These are phyloP conservation scores for Arthonia radiata DNA, from an alignment of 495 filamentous ascomycete species.

Conservation along the genomic window DNA sequence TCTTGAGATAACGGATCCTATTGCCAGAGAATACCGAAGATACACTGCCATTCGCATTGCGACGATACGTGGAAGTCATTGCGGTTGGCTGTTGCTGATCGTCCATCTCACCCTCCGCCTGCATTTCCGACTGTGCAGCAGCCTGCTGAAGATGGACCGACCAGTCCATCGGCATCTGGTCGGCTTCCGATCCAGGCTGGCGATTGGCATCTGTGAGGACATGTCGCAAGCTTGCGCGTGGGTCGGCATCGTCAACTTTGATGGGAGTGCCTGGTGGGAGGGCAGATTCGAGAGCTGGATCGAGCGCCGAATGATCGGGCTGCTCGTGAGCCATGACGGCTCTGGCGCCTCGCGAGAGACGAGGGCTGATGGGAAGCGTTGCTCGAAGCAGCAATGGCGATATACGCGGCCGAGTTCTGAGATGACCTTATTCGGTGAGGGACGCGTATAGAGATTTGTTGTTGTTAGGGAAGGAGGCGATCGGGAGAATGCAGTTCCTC, in stretches of 20 bases:
- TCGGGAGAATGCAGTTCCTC: too few species aligned
- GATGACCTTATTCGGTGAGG: too few species aligned
- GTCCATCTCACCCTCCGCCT: constrained; percentile 3
- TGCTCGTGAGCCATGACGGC: too few species aligned
- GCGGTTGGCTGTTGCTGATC: constrained; percentile 21
- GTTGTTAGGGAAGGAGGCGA: too few species aligned
- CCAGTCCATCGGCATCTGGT: constrained; percentile 19
- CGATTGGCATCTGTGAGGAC: constrained; percentile 8
- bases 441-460: too few species aligned
- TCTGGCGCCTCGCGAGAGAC: too few species aligned
- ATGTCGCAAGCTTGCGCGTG: constrained; percentile 7
- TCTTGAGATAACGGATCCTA: constrained; percentile 89
- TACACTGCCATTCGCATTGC: constrained; percentile 39
- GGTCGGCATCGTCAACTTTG: background rate
- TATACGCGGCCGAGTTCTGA: too few species aligned
- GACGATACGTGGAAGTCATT: constrained; percentile 32
- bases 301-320: too few species aligned
- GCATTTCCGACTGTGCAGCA: background rate
- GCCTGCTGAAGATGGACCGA: constrained; percentile 6
- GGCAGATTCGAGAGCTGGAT: too few species aligned
- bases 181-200: constrained; percentile 15
- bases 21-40: constrained; percentile 59
- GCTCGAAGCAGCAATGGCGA: too few species aligned
- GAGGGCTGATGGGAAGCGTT: too few species aligned
- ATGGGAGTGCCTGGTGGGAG: too few species aligned